These are phyloP conservation scores for Penicillium sp. DNA, from an alignment of 2,329 filamentous ascomycete species.

Conservation along the genomic window DNA sequence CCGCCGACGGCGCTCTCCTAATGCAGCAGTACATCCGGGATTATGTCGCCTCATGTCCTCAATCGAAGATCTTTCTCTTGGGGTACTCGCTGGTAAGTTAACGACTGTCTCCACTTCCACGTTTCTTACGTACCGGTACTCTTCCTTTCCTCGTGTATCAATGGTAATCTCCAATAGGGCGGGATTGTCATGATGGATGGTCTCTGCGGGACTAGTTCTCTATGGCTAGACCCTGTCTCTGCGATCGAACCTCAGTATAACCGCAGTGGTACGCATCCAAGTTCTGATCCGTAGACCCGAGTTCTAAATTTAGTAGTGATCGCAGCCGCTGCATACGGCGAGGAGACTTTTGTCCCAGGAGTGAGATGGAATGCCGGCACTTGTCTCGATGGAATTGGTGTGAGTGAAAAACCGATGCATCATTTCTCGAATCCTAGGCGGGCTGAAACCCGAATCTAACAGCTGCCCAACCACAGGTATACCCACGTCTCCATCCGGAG, in stretches of 20 bases:
- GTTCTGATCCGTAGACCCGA: background rate
- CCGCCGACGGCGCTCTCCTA: conserved; percentile 13
- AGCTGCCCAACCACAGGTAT: conserved; percentile 6
- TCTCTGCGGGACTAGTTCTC: conserved; percentile 23
- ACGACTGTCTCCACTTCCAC: background rate
- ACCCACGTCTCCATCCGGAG: conserved; percentile 18
- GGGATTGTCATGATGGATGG: conserved; percentile 24
- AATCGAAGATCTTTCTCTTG: conserved; percentile 20
- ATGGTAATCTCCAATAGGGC: conserved; percentile 8
- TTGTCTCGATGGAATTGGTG: conserved; percentile 19
- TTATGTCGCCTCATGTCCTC: conserved; percentile 20
- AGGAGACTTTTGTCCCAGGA: conserved; percentile 19
- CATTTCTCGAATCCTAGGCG: background rate
- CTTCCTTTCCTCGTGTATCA: background rate
- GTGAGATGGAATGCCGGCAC: conserved; percentile 17
- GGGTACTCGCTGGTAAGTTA: conserved; percentile 24
- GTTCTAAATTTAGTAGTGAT: conserved; percentile 10
- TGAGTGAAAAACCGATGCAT: conserved; percentile 6
- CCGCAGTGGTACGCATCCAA: conserved; percentile 9
- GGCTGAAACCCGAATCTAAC: background rate
- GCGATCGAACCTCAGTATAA: conserved; percentile 14
- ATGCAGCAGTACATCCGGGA: conserved; percentile 24
- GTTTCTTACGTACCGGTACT: background rate
- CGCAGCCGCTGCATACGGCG: conserved; percentile 21
- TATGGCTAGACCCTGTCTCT: conserved; percentile 13